Evolutionary conservation across 1,284 basidiomycete genomes (phyloP), one percentile per base, ranked within the genome.

Genomic region (Entoloma clypeatum): DNA sequence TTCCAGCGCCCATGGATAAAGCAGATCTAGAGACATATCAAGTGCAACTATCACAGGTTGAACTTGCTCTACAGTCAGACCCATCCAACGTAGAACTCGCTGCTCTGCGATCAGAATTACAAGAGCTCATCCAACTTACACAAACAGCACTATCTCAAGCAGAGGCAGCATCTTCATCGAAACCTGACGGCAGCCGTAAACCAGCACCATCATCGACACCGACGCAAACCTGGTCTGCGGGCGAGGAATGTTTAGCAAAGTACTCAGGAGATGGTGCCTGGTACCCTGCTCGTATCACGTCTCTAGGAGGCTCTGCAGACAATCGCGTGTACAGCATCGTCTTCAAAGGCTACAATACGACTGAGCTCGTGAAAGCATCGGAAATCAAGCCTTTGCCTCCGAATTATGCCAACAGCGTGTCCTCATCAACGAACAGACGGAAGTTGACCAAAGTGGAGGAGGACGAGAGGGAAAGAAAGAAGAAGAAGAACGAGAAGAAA

Each of bases 401-500:
- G 13, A 78, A 74, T 57, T 65, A 81, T 60, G 58, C 61, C 45
- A 55, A 61, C 40, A 42, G 59, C 28, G 60, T 62, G 22, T 64
- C 69, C 8, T 55, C 70, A 0, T 58, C 71, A 39, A 62, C 72
- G 13, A 72, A 67, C 51, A 91, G 90, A 68, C 84, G 87, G 49
- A 90, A 92, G 70, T 68, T 85, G 57, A 79, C 72, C 58, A 79
- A 85, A 54, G 80, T 70, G 58, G 87, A 92, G 68, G 90, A 88
- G 54, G 90, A 93, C 56, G 92, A 93, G 68, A 81, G 83, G 62
- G 92, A 92, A 57, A 75, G 72, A 67, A 95, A 93, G 76, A 93
- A 93, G 74, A 90, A 88, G 71, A 92, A 90, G 70, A 96, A 92
- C 58, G 94, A 97, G 69, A 96, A 95, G 73, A 96, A 96, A 68